phyloP scores from a whole-genome alignment of 306 rosid genomes.

The Crotalaria pallida region DNA sequence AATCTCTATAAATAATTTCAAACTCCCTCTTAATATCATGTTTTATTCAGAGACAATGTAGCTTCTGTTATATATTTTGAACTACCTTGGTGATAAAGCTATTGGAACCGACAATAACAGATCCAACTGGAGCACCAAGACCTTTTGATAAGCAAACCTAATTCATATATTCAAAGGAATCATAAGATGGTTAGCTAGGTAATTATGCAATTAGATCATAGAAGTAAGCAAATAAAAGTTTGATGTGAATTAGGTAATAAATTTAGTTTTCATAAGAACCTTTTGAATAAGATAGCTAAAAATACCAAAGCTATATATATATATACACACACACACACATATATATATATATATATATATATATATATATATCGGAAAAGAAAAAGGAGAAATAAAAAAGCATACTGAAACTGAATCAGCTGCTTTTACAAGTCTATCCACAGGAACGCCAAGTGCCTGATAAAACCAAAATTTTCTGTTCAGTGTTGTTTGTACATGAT shows the following conservation, averaged over 20 bases:
- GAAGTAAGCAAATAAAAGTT: neutral
- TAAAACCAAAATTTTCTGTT: conserved; percentile 18
- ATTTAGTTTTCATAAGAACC: neutral
- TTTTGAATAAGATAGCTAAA: neutral
- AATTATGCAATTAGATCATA: neutral
- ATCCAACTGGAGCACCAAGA: conserved; percentile 94
- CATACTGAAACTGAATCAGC: conserved; percentile 80
- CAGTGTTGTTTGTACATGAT: neutral
- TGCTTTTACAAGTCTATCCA: conserved; percentile 75
- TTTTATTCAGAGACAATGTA: neutral
- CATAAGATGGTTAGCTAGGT: neutral
- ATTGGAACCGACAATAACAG: conserved; percentile 76
- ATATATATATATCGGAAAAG: too few species aligned
- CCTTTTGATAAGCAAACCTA: conserved; percentile 92
- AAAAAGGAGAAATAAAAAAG: neutral
- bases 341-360: too few species aligned
- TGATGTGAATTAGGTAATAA: neutral
- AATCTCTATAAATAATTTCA: too few species aligned
- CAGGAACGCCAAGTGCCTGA: conserved; percentile 94
- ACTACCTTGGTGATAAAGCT: conserved; percentile 79
- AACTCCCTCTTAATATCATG: too few species aligned
- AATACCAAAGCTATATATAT: neutral
- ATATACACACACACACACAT: too few species aligned
- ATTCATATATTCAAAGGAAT: conserved; percentile 19
- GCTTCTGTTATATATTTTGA: too few species aligned